Evolutionary conservation across 208 protist species (phyloP).

Genomic region (Leishmania guyanensis): DNA sequence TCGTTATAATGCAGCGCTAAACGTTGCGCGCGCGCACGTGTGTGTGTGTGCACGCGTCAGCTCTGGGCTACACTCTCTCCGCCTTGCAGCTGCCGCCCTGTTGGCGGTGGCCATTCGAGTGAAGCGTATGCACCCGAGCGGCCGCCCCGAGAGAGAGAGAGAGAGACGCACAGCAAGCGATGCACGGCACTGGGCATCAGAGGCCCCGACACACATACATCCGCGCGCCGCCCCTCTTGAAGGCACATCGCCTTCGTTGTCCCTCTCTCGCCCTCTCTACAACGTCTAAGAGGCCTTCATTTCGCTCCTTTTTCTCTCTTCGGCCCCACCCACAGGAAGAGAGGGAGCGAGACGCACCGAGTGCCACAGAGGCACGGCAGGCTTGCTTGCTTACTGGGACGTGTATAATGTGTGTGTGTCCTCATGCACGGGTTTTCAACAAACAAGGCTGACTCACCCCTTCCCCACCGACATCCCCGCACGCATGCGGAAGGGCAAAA

Average conservation of each 20-base stretch:
- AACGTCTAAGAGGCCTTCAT: neutral
- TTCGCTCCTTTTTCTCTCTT: neutral
- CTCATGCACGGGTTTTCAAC: no score
- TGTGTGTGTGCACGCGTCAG: neutral
- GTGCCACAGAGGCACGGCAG: neutral
- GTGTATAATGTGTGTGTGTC: no score
- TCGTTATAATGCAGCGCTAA: constrained; percentile 37
- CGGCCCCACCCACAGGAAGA: neutral
- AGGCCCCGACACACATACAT: neutral
- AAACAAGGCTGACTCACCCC: no score
- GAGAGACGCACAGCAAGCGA: neutral
- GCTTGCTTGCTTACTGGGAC: neutral
- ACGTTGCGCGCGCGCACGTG: neutral
- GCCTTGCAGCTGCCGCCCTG: neutral
- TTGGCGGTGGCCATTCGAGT: neutral
- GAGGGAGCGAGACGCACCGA: neutral
- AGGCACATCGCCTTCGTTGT: neutral
- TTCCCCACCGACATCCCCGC: no score
- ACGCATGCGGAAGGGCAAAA: no score
- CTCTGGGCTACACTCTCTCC: neutral
- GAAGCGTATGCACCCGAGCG: neutral
- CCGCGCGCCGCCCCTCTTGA: neutral
- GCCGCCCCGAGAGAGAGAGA: neutral
- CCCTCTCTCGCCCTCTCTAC: neutral
- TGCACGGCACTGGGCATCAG: neutral